phyloP scores from a whole-genome alignment of 148 eudicot species.

The Cornus controversa region DNA sequence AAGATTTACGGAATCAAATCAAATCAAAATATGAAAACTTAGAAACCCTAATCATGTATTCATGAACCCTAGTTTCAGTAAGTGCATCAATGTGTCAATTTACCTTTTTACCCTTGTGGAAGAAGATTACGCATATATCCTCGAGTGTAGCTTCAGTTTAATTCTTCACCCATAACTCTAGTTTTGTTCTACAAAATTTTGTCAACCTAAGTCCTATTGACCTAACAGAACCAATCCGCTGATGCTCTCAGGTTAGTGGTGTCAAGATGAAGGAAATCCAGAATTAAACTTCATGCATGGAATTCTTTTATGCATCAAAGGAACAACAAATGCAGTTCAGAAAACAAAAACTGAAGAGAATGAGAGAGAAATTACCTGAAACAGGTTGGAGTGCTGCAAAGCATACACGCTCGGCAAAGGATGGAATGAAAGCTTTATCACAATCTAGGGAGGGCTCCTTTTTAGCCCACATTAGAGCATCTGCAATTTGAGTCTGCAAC shows the following conservation, averaged over 20 bases:
- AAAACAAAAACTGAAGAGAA: neutral
- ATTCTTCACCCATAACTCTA: no score
- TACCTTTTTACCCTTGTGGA: no score
- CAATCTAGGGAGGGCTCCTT: conserved; percentile 26
- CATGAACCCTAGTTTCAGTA: no score
- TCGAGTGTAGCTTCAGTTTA: no score
- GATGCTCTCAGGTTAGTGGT: neutral
- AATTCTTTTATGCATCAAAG: no score
- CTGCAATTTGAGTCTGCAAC: conserved; percentile 44
- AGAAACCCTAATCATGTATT: no score
- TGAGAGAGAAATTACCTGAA: conserved; percentile 32
- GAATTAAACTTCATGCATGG: neutral
- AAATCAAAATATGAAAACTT: no score
- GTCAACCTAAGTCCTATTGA: no score
- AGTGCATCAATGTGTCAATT: no score
- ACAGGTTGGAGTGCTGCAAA: conserved; percentile 50
- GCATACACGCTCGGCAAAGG: conserved; percentile 42
- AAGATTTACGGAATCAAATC: no score
- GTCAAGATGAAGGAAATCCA: conserved; percentile 1
- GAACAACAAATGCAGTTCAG: neutral
- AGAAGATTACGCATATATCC: no score
- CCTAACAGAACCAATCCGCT: neutral
- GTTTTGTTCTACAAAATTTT: no score
- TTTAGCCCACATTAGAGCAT: conserved; percentile 41
- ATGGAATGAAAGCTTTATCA: conserved; percentile 35